Percentiles rank a stretch among this genome's conserved stretches.
These are phyloP conservation scores for Suhomyces atakaporum DNA, from an alignment of 1,139 yeast species.

Conservation along the genomic window DNA sequence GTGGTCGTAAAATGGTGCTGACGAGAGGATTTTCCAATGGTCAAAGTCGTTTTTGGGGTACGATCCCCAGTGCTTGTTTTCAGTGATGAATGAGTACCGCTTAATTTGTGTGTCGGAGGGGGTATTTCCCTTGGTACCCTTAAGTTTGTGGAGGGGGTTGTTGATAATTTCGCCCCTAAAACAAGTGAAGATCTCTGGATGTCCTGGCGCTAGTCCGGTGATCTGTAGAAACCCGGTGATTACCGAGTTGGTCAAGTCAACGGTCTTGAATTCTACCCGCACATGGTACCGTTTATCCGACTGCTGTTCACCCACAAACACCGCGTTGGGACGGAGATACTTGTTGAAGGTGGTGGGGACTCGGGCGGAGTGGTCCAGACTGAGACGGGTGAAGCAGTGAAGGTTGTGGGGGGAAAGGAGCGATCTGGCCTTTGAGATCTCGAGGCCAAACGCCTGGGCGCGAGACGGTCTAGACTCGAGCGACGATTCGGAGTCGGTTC, in stretches of 20 bases:
- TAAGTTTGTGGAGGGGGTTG: conserved; percentile 38
- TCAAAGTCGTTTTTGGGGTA: conserved; percentile 68
- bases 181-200: conserved; percentile 81
- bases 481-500: background rate
- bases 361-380: background rate
- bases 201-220: conserved; percentile 72
- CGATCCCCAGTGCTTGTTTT: conserved; percentile 59
- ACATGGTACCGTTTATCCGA: conserved; percentile 73
- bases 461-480: background rate
- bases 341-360: conserved; percentile 25
- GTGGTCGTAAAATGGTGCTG: conserved; percentile 24
- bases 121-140: conserved; percentile 19
- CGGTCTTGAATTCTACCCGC: conserved; percentile 67
- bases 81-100: conserved; percentile 42
- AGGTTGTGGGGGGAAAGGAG: conserved; percentile 3
- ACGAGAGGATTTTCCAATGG: conserved; percentile 82
- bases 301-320: conserved; percentile 70
- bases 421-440: conserved; percentile 3
- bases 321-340: conserved; percentile 63
- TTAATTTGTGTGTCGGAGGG: conserved; percentile 35
- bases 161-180: conserved; percentile 87
- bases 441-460: conserved; percentile 3
- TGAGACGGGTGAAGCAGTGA: conserved; percentile 1
- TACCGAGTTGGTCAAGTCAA: conserved; percentile 61
- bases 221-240: conserved; percentile 81